Percentiles rank a stretch among this genome's conserved stretches.
Conservation (phyloP, 331 rosid genomes). For the Arachis monticola region DNA sequence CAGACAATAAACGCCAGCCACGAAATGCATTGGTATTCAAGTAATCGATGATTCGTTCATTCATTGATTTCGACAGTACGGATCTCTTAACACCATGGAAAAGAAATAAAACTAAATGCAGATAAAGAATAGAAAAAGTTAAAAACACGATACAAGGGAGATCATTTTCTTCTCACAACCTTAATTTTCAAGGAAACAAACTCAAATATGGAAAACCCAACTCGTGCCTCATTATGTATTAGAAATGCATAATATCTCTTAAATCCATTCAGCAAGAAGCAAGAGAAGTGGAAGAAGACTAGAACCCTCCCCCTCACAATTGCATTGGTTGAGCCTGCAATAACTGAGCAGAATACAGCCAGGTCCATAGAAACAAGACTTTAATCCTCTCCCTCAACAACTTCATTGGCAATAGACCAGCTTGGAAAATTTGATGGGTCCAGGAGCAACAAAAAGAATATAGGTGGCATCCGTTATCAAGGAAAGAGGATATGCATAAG, state of each 20-base stretch:
- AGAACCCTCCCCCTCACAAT: conserved; percentile 21
- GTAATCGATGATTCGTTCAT: not conserved
- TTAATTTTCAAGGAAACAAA: conserved; percentile 31
- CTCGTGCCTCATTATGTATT: conserved; percentile 26
- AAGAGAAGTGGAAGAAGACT: conserved; percentile 18
- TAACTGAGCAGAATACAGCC: conserved; percentile 33
- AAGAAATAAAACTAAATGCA: conserved; percentile 1
- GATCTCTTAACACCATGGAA: conserved; percentile 29
- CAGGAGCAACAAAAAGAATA: conserved; percentile 36
- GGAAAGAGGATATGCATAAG: conserved; percentile 33
- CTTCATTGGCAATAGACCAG: conserved; percentile 28
- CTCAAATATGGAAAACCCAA: conserved; percentile 28
- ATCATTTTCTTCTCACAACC: conserved; percentile 23
- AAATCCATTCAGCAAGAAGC: conserved; percentile 34
- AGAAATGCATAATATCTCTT: conserved; percentile 34
- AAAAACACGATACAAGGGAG: conserved; percentile 12
- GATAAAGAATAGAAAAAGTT: not conserved
- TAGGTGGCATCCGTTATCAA: not conserved
- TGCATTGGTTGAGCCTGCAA: conserved; percentile 34
- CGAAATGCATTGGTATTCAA: conserved; percentile 1
- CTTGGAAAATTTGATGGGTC: conserved; percentile 37
- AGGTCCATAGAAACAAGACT: conserved; percentile 24
- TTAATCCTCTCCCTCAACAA: conserved; percentile 31
- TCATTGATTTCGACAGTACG: not conserved
- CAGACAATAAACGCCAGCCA: not conserved